Conservation (phyloP, 345 rosid species). For the Syzygium jambos region DNA sequence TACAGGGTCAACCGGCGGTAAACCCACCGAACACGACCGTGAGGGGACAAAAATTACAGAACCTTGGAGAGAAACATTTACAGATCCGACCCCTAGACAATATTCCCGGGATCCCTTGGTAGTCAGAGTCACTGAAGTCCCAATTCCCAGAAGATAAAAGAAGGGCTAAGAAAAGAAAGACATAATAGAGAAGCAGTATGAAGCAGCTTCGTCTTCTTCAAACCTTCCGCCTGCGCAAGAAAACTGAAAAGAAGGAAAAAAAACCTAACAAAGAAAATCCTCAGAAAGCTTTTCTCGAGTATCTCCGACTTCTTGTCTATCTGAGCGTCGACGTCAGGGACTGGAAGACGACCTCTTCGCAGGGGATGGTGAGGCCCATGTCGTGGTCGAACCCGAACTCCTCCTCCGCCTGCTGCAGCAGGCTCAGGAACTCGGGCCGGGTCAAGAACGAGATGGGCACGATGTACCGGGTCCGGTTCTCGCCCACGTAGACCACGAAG, state of each 20-base stretch:
- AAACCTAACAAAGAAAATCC: neutral
- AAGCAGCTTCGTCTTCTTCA: neutral
- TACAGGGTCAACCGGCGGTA: neutral
- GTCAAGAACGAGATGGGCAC: slow-evolving; percentile 30
- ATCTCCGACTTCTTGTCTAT: neutral
- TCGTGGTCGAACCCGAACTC: slow-evolving; percentile 49
- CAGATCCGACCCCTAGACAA: neutral
- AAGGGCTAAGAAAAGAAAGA: neutral
- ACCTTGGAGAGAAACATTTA: neutral
- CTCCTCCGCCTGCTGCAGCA: slow-evolving; percentile 37
- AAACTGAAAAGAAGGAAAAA: neutral
- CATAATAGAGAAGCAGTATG: neutral
- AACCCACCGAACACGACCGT: neutral
- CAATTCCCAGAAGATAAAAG: neutral
- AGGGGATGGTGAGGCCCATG: slow-evolving; percentile 47
- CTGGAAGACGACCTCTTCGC: slow-evolving; percentile 36
- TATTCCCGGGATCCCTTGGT: neutral
- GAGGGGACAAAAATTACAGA: slow-evolving; percentile 2
- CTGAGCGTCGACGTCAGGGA: slow-evolving; percentile 26
- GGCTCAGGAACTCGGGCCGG: slow-evolving; percentile 32
- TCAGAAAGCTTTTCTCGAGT: neutral
- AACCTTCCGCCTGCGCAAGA: neutral
- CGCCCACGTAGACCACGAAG: slow-evolving; percentile 42
- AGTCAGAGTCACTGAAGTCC: neutral
- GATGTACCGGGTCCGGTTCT: slow-evolving; percentile 29